Base-by-base conservation (phyloP, 2,329 filamentous ascomycete species). In the Botrytis galanthina region DNA sequence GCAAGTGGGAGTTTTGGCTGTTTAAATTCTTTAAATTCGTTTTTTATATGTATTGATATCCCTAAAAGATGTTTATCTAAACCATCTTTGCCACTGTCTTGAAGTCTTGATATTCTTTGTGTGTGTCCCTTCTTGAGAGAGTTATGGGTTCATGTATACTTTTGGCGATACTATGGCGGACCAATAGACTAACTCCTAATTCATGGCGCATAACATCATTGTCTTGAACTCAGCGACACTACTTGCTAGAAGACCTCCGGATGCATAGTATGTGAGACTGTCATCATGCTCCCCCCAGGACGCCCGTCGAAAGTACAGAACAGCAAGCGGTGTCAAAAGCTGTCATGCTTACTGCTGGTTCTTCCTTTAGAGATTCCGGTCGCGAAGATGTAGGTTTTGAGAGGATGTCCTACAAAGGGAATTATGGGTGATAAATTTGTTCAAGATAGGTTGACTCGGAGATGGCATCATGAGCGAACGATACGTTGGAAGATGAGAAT, bases 291-390 rank as follows among this genome's bases (percentile, higher is more conserved):
- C n/a, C n/a, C n/a, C n/a, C n/a, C n/a, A n/a, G n/a, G n/a, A n/a
- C n/a, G n/a, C n/a, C n/a, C n/a, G n/a, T n/a, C n/a, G n/a, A n/a
- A n/a, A n/a, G n/a, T n/a, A n/a, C n/a, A n/a, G n/a, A n/a, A n/a
- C n/a, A n/a, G n/a, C n/a, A n/a, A n/a, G n/a, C n/a, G n/a, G n/a
- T n/a, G n/a, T n/a, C 12, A 7, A 57, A 57, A 57, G 51, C n/a
- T 57, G 14, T 29, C n/a, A n/a, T 3, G 1, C 5, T 0, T 39
- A 14, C 2, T 37, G 20, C 20, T 1, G 20, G 32, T 3, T n/a
- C 20, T 22, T 39, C 2, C 39, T 10, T 37, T 37, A 12, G 12
- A 37, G 4, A 26, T 1, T 16, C 22, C 39, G 22, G 16, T 3
- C 4, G 10, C 3, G 32, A 16, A 37, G 57, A 60, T 2, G 29